Evolutionary conservation across 768 basidiomycete genomes (phyloP), one percentile per base, ranked within the genome.

Genomic region (Kwoniella botswanensis): DNA sequence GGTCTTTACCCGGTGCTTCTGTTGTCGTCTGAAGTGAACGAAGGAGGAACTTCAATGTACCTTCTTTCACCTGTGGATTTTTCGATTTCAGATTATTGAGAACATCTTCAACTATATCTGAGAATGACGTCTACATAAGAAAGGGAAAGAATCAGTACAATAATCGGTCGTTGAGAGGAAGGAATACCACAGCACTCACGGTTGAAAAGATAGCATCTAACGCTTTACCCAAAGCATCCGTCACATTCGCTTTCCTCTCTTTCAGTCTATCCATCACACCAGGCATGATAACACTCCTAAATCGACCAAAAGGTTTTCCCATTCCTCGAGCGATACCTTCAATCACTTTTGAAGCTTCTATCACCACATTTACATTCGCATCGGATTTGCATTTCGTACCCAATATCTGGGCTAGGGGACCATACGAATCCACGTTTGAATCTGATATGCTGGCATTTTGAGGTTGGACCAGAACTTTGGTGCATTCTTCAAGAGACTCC

Each of bases 31-130:
- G 85, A 58, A 99, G 88, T 78, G 89, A 92, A 62, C 96, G 88
- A 21, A 87, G 88, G 29, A 98, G 85, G 78, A 96, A 97, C 78
- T 92, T 92, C 74, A 96, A 85, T 0, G 94, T 91, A 6, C 93
- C 92, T 84, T 96, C 93, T 79, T 97, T 96, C 41, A 97, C 92
- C 84, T 97, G 94, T 1, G 97, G 97, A 78, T 98, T 99, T 85
- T 98, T 99, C 66, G 90, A 90, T 74, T 89, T 89, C 18, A 96
- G 85, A 0, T 90, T 88, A 3, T 89, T 87, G 52, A 92, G 86
- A 54, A 96, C 85, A 82, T 98, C 93, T 15, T 93, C 90, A 63
- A 93, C 86, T 54, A 94, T 88, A 71, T 97, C 94, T 29, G 89
- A 83, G 6, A 99, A 85, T 1, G 89, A 88, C 0, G 90, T 90